A percentile compares a stretch with the other conserved stretches of the same genome.
Evolutionary conservation across 306 rosid genomes (phyloP).

Genomic region (Pyrus pyrifolia): DNA sequence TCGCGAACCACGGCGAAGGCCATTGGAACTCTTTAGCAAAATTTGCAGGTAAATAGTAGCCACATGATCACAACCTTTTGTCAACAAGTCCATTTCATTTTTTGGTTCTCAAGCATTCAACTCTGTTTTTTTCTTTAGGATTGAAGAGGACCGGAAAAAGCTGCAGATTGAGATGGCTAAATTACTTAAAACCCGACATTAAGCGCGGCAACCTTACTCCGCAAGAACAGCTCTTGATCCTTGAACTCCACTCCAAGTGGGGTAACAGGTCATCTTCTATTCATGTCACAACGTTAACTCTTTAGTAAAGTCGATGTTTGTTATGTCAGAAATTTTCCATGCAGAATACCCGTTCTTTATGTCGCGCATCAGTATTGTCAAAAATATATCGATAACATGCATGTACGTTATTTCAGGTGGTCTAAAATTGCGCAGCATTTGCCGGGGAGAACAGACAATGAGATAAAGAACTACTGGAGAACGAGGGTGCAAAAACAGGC

Average conservation of each 20-base stretch:
- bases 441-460: conserved; percentile 94
- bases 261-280: conserved; percentile 61
- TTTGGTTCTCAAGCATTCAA: not conserved
- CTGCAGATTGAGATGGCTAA: conserved; percentile 93
- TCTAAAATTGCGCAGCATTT: conserved; percentile 85
- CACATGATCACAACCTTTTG: not conserved
- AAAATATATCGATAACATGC: not conserved
- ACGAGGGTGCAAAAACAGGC: conserved; percentile 91
- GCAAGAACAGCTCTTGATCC: conserved; percentile 84
- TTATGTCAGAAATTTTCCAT: not conserved
- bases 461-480: conserved; percentile 90
- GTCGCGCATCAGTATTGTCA: not conserved
- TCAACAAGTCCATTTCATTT: not conserved
- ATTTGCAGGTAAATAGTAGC: conserved; percentile 51
- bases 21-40: conserved; percentile 90
- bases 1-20: conserved; percentile 82
- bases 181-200: conserved; percentile 88
- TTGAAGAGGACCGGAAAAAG: conserved; percentile 95
- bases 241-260: conserved; percentile 89
- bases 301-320: not conserved
- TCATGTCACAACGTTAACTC: not conserved
- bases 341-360: not conserved
- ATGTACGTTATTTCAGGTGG: conserved; percentile 40
- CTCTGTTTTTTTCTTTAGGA: conserved; percentile 37
- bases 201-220: conserved; percentile 91